Conservation (phyloP, 2,329 filamentous ascomycete genomes). For the Incumbomyces delicatus region DNA sequence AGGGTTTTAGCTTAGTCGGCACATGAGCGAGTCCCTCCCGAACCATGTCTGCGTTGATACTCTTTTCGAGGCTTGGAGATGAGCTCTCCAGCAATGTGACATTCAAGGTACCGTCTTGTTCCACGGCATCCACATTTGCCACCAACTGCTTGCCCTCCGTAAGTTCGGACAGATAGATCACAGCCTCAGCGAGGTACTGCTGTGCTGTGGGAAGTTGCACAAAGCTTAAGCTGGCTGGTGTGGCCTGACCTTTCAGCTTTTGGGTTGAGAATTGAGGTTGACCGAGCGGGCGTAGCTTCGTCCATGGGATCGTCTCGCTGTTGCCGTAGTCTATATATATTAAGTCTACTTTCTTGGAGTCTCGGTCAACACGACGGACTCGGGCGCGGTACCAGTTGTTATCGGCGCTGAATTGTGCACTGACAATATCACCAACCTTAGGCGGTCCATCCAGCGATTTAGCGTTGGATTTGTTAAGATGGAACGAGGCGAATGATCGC, state of each 20-base stretch:
- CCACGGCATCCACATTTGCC: conserved; percentile 79
- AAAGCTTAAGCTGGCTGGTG: conserved; percentile 78
- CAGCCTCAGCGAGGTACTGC: conserved; percentile 76
- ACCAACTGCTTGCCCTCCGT: conserved; percentile 71
- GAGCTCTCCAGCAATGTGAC: conserved; percentile 80
- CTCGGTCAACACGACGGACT: conserved; percentile 83
- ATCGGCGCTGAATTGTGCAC: conserved; percentile 82
- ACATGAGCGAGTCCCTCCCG: conserved; percentile 82
- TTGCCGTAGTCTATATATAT: conserved; percentile 96
- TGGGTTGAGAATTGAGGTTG: conserved; percentile 68
- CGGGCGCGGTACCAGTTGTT: conserved; percentile 90
- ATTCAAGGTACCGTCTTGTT: conserved; percentile 70
- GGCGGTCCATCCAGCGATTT: conserved; percentile 63
- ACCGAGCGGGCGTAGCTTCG: conserved; percentile 67
- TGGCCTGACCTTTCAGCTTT: conserved; percentile 77
- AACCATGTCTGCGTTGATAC: conserved; percentile 81
- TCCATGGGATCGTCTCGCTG: conserved; percentile 79
- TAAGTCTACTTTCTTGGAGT: conserved; percentile 79
- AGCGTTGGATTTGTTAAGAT: conserved; percentile 72
- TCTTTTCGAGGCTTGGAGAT: conserved; percentile 57
- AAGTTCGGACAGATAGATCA: conserved; percentile 63
- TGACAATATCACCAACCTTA: conserved; percentile 84
- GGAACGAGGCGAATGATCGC: conserved; percentile 83
- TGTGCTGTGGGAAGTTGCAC: conserved; percentile 73
- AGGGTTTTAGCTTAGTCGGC: conserved; percentile 78